Evolutionary conservation across 1,284 basidiomycete species (phyloP).

Genomic region (Rhodotorula sp.): DNA sequence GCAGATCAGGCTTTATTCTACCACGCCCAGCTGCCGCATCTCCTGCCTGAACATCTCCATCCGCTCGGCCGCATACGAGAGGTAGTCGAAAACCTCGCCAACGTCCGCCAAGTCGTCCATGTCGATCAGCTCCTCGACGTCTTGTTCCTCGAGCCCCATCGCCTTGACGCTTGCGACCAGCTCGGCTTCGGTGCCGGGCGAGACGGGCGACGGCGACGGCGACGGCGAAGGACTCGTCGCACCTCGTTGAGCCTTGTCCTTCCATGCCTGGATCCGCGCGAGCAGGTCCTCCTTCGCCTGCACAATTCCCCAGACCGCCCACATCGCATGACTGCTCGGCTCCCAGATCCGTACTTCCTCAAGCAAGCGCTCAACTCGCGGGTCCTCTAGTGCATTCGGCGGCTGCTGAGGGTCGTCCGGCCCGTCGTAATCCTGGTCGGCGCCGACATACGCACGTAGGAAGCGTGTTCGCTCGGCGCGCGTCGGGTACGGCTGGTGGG

Average conservation of each 20-base stretch:
- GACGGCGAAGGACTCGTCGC: neutral
- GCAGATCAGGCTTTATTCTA: neutral
- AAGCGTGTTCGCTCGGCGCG: constrained; percentile 71
- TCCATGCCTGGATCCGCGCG: constrained; percentile 39
- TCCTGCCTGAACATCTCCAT: constrained; percentile 41
- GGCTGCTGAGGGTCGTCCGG: neutral
- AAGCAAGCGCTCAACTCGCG: constrained; percentile 56
- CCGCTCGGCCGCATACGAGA: constrained; percentile 40
- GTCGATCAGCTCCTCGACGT: constrained; percentile 26
- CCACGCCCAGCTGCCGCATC: constrained; percentile 20
- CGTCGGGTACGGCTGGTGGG: constrained; percentile 69
- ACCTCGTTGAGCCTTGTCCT: constrained; percentile 14
- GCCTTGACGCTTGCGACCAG: constrained; percentile 12
- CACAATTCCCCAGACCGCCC: constrained; percentile 88
- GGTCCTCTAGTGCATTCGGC: constrained; percentile 22
- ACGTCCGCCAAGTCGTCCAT: constrained; percentile 22
- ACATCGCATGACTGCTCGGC: constrained; percentile 80
- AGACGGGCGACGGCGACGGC: neutral
- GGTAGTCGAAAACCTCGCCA: constrained; percentile 41
- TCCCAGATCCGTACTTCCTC: constrained; percentile 78
- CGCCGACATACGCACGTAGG: constrained; percentile 70
- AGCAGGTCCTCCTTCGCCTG: constrained; percentile 75
- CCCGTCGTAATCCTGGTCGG: constrained; percentile 36
- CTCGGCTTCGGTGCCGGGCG: neutral
- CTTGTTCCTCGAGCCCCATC: constrained; percentile 1